Conservation (phyloP, 2,329 filamentous ascomycete species). For the Penicillium sp. region DNA sequence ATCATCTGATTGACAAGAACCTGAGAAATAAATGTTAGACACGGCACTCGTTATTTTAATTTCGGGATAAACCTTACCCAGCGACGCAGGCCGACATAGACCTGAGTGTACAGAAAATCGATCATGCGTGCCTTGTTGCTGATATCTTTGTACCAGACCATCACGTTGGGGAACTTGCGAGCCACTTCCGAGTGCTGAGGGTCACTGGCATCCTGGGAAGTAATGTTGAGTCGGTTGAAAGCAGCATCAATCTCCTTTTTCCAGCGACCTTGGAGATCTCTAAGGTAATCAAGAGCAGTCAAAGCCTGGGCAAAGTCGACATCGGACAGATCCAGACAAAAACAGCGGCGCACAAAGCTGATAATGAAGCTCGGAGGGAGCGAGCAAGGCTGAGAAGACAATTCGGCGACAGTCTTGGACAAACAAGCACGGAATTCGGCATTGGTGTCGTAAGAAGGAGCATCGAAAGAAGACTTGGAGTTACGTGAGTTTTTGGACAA, state of each 20-base stretch:
- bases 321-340: constrained; percentile 53
- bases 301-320: constrained; percentile 66
- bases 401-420: constrained; percentile 54
- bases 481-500: constrained; percentile 23
- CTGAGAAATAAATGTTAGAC: constrained; percentile 32
- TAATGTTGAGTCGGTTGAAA: constrained; percentile 53
- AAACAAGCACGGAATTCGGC: constrained; percentile 44
- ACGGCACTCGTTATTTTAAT: background rate
- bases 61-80: constrained; percentile 51
- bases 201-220: constrained; percentile 48
- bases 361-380: constrained; percentile 63
- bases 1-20: constrained; percentile 65
- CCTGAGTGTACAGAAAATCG: constrained; percentile 58
- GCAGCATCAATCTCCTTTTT: constrained; percentile 57
- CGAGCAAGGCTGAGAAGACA: constrained; percentile 60
- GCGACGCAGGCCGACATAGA: constrained; percentile 61
- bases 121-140: constrained; percentile 52
- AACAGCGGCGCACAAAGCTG: constrained; percentile 59
- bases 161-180: constrained; percentile 53
- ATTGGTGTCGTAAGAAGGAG: constrained; percentile 32
- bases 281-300: constrained; percentile 64
- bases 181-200: constrained; percentile 45
- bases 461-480: constrained; percentile 27
- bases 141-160: constrained; percentile 55
- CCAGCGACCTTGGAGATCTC: constrained; percentile 60